Base-by-base conservation (phyloP, 2,329 filamentous ascomycete genomes). In the Dothistroma septosporum region DNA sequence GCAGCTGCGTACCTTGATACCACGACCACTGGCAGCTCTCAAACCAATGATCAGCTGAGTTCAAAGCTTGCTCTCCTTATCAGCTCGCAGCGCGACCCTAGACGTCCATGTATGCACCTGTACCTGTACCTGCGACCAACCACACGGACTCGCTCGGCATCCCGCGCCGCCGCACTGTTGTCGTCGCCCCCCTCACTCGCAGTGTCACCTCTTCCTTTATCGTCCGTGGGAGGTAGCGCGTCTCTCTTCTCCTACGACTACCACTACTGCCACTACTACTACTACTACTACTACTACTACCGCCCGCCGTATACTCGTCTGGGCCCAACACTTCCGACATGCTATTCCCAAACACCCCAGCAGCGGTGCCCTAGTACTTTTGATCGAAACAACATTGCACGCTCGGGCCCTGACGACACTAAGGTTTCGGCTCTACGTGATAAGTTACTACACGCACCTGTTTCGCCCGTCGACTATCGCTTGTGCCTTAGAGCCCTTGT, bases 321-420 rank as follows among this genome's bases (percentile, higher is more conserved):
- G 10, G 19, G 19, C 33, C 11, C 46, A 31, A 12, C 53, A 24
- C 53, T 22, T 33, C 2, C 32, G 19, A 28, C 53, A 44, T 55
- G 53, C 19, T 32, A n/a, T 37, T 19, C 35, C 57, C 8, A 52
- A 5, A 7, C 14, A 9, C 21, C 32, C 28, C 31, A 10, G 21
- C 31, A 33, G 24, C 56, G 16, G 1, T 35, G 52, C 52, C 58
- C 58, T 46, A 46, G 58, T 44, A 50, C n/a, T 55, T 52, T 21
- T 37, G 41, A 55, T 56, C 53, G 53, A 55, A 21, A 37, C 47
- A 59, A 49, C n/a, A n/a, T 24, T 46, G 22, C 28, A 12, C 32
- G 35, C 22, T 10, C 32, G 52, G 58, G 52, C 53, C 46, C 46
- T 55, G 46, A 41, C 16, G 22, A 32, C 22, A 22, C 46, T 54